Percentiles rank a stretch among this genome's conserved stretches.
Evolutionary conservation across 129 eudicot species (phyloP).

Genomic region (Deinandra increscens): DNA sequence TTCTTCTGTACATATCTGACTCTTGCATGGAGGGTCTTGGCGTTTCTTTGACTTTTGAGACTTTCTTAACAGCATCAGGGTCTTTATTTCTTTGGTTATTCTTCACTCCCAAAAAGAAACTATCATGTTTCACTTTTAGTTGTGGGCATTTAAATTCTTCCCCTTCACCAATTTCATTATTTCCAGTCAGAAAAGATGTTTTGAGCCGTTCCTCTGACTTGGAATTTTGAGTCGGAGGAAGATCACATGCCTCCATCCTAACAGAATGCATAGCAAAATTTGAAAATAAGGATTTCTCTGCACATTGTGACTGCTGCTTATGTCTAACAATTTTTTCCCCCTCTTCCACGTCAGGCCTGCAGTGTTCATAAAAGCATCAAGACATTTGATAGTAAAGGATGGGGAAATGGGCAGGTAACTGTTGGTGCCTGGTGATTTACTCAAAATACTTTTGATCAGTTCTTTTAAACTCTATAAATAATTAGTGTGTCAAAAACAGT

Average conservation of each 20-base stretch:
- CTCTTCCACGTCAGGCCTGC: conserved; percentile 95
- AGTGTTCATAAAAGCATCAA: conserved; percentile 7
- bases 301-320: conserved; percentile 71
- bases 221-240: conserved; percentile 69
- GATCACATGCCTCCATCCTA: conserved; percentile 98
- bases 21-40: conserved; percentile 78
- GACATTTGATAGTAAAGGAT: neutral
- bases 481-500: neutral
- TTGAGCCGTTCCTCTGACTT: conserved; percentile 42
- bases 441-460: neutral
- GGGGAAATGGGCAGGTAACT: neutral
- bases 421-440: neutral
- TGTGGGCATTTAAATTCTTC: conserved; percentile 41
- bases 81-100: conserved; percentile 59
- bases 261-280: conserved; percentile 99
- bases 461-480: neutral
- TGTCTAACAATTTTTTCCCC: conserved; percentile 84
- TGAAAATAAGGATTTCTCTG: conserved; percentile 74
- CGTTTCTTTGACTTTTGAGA: conserved; percentile 71
- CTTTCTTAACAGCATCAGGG: conserved; percentile 61
- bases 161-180: conserved; percentile 33
- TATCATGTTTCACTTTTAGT: conserved; percentile 37
- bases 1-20: conserved; percentile 80
- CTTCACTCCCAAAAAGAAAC: conserved; percentile 54
- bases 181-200: conserved; percentile 52